Base-by-base conservation (phyloP, 768 basidiomycete genomes). In the Pholiota conissans region DNA sequence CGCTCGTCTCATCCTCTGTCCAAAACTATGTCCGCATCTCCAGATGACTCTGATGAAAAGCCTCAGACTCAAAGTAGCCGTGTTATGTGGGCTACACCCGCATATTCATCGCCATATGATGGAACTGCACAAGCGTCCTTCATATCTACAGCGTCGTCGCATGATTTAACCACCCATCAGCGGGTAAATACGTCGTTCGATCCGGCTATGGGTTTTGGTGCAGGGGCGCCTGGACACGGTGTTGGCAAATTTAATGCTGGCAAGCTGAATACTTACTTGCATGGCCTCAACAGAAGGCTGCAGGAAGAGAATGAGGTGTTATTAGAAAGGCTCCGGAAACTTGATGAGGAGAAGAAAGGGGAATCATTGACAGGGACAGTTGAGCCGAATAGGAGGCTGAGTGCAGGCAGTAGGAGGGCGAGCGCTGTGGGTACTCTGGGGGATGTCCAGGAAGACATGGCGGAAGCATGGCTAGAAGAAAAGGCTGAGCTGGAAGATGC, bases 121-220 rank as follows among this genome's bases (percentile, higher is more conserved):
- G 74, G 71, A 3, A 72, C 71, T 9, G 87, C 87, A 58, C 77
- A 82, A 37, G 83, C 78, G 0, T 93, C 92, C 1, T 85, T 89
- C 69, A 76, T 91, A 47, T 93, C 92, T 3, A 92, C 89, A 1
- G 84, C 90, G 1, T 93, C 92, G 1, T 94, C 94, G 22, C 90
- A 95, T 61, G 93, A 96, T 68, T 76, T 96, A 39, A 92, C 91
- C 2, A 85, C 87, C 5, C 86, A 91, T 67, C 79, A 81, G 52
- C 84, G 91, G 8, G 89, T 84, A 55, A 95, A 96, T 66, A 91
- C 91, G 11, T 94, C 92, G 7, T 93, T 95, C 60, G 94, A 95
- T 65, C 90, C 90, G 24, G 83, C 86, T 1, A 84, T 91, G 67
- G 90, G 90, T 13, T 84, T 89, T 47, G 88, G 85, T 8, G 79